Evolutionary conservation across 208 protist species (phyloP).

Genomic region (Giardia muris): DNA sequence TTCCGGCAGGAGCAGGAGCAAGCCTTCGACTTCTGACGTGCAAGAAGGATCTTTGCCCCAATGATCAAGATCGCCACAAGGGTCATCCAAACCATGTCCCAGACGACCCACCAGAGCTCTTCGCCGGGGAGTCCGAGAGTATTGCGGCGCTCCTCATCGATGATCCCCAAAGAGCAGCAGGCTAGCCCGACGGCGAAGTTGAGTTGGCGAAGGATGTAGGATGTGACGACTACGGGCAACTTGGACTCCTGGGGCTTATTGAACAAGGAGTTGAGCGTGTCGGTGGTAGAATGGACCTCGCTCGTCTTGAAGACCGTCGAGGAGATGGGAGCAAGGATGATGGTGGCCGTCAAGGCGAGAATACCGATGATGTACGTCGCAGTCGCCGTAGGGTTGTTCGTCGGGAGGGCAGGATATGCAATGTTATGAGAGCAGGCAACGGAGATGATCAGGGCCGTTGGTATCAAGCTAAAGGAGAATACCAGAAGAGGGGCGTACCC

Average conservation of each 20-base stretch:
- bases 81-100: not conserved
- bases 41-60: not conserved
- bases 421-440: not conserved
- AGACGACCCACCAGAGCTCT: not conserved
- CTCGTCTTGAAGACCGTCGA: not conserved
- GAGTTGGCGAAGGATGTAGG: not conserved
- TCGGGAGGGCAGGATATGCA: not conserved
- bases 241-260: not conserved
- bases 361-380: conserved; percentile 16
- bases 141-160: not conserved
- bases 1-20: not conserved
- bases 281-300: not conserved
- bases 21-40: too few relatives aligned
- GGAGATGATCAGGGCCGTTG: not conserved
- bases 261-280: not conserved
- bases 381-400: not conserved
- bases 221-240: not conserved
- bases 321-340: not conserved
- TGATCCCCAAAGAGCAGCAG: not conserved
- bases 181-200: conserved; percentile 5
- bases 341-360: not conserved
- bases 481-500: conserved; percentile 12
- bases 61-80: not conserved
- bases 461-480: not conserved
- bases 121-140: not conserved